Percentiles rank a stretch among this genome's conserved stretches.
phyloP scores from a whole-genome alignment of 1,139 yeast genomes.

The Pichia sp. region DNA sequence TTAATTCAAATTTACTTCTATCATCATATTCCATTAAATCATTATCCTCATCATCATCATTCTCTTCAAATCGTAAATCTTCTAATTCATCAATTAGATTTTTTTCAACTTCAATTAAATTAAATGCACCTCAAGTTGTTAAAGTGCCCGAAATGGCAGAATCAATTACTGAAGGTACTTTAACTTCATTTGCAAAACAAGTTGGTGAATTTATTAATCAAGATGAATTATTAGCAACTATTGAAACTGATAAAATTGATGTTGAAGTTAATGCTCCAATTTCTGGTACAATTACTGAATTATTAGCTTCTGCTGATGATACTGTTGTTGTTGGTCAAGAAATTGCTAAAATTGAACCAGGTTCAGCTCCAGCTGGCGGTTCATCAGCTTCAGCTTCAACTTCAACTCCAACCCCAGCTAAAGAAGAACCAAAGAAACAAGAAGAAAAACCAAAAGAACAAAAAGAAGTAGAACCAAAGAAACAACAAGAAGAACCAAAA shows the following conservation, averaged over 20 bases:
- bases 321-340: constrained; percentile 97
- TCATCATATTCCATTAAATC: background rate
- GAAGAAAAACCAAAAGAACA: constrained; percentile 14
- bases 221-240: constrained; percentile 93
- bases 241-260: constrained; percentile 97
- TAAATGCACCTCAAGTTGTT: constrained; percentile 35
- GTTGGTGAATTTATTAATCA: constrained; percentile 85
- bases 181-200: constrained; percentile 67
- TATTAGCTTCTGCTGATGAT: constrained; percentile 79
- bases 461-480: constrained; percentile 24
- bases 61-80: no score
- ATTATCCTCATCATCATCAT: no score
- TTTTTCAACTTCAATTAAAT: constrained; percentile 9
- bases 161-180: constrained; percentile 95
- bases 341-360: constrained; percentile 81
- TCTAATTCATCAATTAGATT: background rate
- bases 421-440: constrained; percentile 14
- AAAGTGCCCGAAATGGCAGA: constrained; percentile 99
- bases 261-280: constrained; percentile 95
- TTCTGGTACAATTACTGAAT: constrained; percentile 81
- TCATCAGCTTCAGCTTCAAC: constrained; percentile 32
- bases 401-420: constrained; percentile 31
- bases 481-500: constrained; percentile 45
- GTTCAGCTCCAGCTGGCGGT: constrained; percentile 72
- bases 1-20: background rate